Evolutionary conservation across 1,284 basidiomycete genomes (phyloP).

Genomic region (Ceratobasidium papillatum): DNA sequence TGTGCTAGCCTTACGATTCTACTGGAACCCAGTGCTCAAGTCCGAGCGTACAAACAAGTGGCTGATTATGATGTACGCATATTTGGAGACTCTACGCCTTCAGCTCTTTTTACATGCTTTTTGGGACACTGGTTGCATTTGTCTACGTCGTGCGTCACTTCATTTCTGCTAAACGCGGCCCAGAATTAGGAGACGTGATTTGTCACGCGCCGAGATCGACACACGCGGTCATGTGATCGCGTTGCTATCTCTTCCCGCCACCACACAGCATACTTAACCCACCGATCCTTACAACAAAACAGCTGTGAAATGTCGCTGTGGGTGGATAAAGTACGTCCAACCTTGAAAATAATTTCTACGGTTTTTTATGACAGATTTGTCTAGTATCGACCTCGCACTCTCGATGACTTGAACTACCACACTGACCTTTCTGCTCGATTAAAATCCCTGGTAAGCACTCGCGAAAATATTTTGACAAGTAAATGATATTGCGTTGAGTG

Average conservation of each 20-base stretch:
- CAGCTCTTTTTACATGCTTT: too few species aligned
- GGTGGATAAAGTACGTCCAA: slow-evolving; percentile 76
- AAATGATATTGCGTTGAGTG: not conserved
- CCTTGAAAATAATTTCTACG: not conserved
- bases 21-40: too few species aligned
- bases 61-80: too few species aligned
- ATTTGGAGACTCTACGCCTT: too few species aligned
- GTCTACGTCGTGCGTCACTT: too few species aligned
- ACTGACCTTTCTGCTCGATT: slow-evolving; percentile 80
- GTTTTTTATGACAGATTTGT: not conserved
- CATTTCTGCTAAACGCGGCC: too few species aligned
- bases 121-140: too few species aligned
- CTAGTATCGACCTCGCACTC: slow-evolving; percentile 85
- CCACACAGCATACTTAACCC: not conserved
- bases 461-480: not conserved
- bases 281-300: not conserved
- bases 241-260: not conserved
- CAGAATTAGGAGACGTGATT: too few species aligned
- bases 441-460: slow-evolving; percentile 71
- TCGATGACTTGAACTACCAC: slow-evolving; percentile 93
- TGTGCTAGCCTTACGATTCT: too few species aligned
- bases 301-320: slow-evolving; percentile 76
- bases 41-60: too few species aligned
- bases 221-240: slow-evolving; percentile 30
- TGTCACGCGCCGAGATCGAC: too few species aligned